Conservation (phyloP, 352 stramenopile species). For the Globisporangium lucens region DNA sequence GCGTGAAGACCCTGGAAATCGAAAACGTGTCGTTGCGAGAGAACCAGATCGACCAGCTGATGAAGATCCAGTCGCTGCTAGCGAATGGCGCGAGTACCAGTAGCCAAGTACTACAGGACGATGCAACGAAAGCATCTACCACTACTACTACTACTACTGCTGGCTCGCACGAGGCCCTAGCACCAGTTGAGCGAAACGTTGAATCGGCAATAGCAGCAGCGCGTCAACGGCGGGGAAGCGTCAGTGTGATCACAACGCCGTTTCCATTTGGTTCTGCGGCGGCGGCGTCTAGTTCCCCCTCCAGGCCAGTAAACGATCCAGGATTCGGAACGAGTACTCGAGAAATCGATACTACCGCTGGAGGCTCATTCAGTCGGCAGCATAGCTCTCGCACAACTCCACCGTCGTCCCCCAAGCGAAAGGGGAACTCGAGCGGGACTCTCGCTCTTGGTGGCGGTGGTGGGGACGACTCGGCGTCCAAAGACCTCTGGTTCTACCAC, state of each 20-base stretch:
- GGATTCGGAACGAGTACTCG: neutral
- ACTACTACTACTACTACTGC: neutral
- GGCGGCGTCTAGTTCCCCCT: neutral
- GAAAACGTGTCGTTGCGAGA: slow-evolving; percentile 56
- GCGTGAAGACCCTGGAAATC: slow-evolving; percentile 53
- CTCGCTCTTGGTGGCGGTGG: too few relatives aligned
- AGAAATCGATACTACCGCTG: neutral
- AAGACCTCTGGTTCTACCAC: slow-evolving; percentile 4
- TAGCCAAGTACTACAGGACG: neutral
- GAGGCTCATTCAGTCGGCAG: neutral
- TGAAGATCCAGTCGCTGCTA: slow-evolving; percentile 51
- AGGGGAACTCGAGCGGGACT: neutral
- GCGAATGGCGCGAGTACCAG: slow-evolving; percentile 16
- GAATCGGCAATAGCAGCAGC: neutral
- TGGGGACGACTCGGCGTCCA: neutral
- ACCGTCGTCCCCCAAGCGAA: slow-evolving; percentile 8
- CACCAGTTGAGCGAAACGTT: neutral
- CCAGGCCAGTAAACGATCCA: neutral
- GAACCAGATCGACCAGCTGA: slow-evolving; percentile 37
- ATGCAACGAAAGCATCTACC: neutral
- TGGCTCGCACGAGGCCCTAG: neutral
- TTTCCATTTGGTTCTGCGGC: neutral
- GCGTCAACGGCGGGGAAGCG: neutral
- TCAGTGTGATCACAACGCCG: neutral
- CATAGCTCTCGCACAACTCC: neutral